phyloP scores from a whole-genome alignment of 208 protist species.

The Acanthamoeba culbertsoni region DNA sequence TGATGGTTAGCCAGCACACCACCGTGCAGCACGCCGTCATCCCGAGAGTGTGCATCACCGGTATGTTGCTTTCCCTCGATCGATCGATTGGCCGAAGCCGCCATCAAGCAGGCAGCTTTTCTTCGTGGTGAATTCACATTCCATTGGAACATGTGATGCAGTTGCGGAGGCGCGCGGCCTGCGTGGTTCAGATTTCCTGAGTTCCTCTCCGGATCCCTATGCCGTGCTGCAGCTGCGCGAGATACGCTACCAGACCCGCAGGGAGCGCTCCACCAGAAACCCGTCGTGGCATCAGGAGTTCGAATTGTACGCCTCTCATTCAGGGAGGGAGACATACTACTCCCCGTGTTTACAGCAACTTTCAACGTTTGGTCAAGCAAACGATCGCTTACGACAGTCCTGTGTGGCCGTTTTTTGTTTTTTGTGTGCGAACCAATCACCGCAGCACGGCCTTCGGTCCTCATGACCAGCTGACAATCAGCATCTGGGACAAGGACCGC shows the following conservation, averaged over 20 bases:
- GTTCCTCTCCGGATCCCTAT: background rate
- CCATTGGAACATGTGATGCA: background rate
- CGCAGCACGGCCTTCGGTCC: background rate
- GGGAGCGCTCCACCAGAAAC: constrained; percentile 38
- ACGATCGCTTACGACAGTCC: background rate
- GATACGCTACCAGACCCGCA: constrained; percentile 4
- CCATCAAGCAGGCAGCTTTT: too few species aligned
- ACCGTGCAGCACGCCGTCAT: background rate
- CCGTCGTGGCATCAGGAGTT: constrained; percentile 23
- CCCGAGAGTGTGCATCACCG: background rate
- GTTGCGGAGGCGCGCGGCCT: background rate
- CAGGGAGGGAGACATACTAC: too few species aligned
- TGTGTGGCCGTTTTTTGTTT: background rate
- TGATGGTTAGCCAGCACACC: background rate
- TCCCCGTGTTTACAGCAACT: too few species aligned
- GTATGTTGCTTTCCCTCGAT: background rate
- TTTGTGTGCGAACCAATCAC: background rate
- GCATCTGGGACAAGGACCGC: background rate
- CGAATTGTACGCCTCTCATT: background rate
- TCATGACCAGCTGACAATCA: background rate
- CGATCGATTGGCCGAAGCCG: too few species aligned
- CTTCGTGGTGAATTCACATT: too few species aligned
- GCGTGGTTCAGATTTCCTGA: background rate
- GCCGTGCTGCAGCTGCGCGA: constrained; percentile 2
- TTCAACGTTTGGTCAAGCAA: background rate